Conservation (phyloP, 2,329 filamentous ascomycete genomes). For the Penicillium sp. region DNA sequence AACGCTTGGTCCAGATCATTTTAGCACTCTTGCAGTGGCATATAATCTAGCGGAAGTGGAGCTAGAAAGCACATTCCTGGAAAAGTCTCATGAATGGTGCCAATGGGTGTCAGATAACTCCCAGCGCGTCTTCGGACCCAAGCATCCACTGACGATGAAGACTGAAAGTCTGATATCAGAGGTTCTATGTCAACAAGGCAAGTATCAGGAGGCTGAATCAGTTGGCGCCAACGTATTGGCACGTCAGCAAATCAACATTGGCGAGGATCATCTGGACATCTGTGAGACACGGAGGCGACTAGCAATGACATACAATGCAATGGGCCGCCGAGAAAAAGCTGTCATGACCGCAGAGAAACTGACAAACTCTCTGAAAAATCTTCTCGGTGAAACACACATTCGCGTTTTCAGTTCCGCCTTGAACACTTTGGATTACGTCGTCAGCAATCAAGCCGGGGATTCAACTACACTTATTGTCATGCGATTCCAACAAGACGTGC, state of each 20-base stretch:
- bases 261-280: slow-evolving; percentile 33
- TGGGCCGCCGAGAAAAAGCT: slow-evolving; percentile 26
- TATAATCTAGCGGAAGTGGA: slow-evolving; percentile 34
- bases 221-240: slow-evolving; percentile 34
- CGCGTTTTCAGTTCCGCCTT: slow-evolving; percentile 22
- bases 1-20: slow-evolving; percentile 30
- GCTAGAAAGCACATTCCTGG: slow-evolving; percentile 22
- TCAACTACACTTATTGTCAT: slow-evolving; percentile 1
- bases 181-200: slow-evolving; percentile 26
- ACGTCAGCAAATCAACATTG: slow-evolving; percentile 34
- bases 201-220: slow-evolving; percentile 30
- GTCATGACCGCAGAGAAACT: slow-evolving; percentile 25
- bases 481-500: slow-evolving; percentile 16
- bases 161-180: slow-evolving; percentile 33
- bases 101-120: slow-evolving; percentile 32
- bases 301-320: slow-evolving; percentile 22
- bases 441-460: slow-evolving; percentile 20
- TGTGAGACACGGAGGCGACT: slow-evolving; percentile 32
- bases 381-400: slow-evolving; percentile 32
- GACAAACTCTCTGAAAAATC: slow-evolving; percentile 19
- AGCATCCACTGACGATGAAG: slow-evolving; percentile 30
- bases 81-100: slow-evolving; percentile 32
- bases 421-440: slow-evolving; percentile 25
- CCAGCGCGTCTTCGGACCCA: slow-evolving; percentile 27
- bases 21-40: slow-evolving; percentile 28